Evolutionary conservation across 345 rosid species (phyloP).

Genomic region (Moringa oleifera): DNA sequence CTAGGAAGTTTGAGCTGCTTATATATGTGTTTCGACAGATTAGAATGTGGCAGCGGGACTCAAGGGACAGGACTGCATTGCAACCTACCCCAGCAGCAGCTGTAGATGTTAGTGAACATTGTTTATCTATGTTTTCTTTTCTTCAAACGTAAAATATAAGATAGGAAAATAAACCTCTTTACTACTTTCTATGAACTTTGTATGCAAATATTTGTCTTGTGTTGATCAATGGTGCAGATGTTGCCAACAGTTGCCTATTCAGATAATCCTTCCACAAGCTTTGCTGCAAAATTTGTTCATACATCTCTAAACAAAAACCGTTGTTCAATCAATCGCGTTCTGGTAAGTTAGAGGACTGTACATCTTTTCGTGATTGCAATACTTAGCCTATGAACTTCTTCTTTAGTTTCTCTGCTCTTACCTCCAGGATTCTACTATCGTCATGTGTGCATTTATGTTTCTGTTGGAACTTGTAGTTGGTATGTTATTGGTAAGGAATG

Average conservation of each 20-base stretch:
- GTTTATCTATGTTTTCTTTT: conserved; percentile 11
- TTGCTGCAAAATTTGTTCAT: conserved; percentile 94
- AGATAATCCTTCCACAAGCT: conserved; percentile 95
- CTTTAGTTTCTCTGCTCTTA: no score
- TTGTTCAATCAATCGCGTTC: conserved; percentile 83
- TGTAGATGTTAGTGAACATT: conserved; percentile 57
- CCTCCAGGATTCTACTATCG: no score
- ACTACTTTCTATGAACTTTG: conserved; percentile 3
- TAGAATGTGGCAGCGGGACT: conserved; percentile 83
- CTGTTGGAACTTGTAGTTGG: no score
- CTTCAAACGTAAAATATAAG: conserved; percentile 7
- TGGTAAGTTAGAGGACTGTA: conserved; percentile 43
- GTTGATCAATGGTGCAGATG: conserved; percentile 49
- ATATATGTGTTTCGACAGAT: conserved; percentile 36
- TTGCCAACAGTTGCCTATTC: conserved; percentile 82
- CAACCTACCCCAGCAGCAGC: conserved; percentile 94
- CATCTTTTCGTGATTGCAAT: conserved; percentile 8
- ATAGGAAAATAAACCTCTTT: no score
- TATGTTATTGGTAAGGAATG: no score
- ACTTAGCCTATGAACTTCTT: neutral
- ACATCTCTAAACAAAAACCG: conserved; percentile 92
- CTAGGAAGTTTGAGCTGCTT: conserved; percentile 7
- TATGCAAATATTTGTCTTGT: conserved; percentile 11
- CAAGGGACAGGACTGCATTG: conserved; percentile 67
- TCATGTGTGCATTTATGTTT: no score